Evolutionary conservation across 345 rosid species (phyloP).

Genomic region (Populus pruinosa): DNA sequence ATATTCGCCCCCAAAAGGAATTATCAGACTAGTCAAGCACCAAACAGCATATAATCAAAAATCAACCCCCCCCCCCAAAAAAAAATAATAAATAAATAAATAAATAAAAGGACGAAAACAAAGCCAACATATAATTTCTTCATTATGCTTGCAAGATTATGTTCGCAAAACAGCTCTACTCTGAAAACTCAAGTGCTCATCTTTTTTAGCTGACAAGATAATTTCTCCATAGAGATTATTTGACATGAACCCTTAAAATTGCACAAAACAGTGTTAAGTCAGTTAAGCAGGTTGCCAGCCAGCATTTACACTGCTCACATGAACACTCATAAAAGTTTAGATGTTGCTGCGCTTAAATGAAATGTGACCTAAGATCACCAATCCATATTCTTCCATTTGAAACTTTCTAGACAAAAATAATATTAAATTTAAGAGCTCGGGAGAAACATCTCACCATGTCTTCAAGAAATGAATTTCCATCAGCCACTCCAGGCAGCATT

Average conservation of each 20-base stretch:
- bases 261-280: neutral
- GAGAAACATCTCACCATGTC: neutral
- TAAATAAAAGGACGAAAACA: too few relatives aligned
- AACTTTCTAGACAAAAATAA: neutral
- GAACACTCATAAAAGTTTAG: neutral
- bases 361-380: neutral
- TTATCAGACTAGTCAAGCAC: neutral
- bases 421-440: neutral
- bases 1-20: too few relatives aligned
- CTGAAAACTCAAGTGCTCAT: neutral
- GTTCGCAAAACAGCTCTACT: neutral
- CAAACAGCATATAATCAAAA: neutral
- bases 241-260: neutral
- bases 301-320: neutral
- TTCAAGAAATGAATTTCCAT: neutral
- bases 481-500: neutral
- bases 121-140: too few relatives aligned
- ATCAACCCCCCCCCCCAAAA: too few relatives aligned
- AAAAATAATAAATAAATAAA: too few relatives aligned
- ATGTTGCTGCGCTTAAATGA: neutral
- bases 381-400: neutral
- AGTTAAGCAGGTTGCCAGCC: neutral
- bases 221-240: neutral
- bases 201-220: neutral
- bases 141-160: too few relatives aligned